phyloP scores from a whole-genome alignment of 2,329 filamentous ascomycete genomes.

The Kalaharituber pfeilii region DNA sequence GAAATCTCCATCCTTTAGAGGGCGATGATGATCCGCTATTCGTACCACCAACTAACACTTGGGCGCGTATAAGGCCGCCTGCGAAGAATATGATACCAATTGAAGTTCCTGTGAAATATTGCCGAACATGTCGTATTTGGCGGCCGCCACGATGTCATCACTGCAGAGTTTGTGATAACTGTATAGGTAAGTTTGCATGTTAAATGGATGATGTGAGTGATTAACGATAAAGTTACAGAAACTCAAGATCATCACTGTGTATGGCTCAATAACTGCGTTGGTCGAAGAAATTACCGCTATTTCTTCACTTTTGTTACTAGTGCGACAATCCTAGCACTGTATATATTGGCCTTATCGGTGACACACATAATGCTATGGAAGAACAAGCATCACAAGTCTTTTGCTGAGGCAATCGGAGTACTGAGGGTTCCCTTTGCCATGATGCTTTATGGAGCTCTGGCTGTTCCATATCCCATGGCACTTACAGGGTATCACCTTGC shows the following conservation, averaged over 20 bases:
- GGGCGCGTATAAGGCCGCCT: conserved; percentile 75
- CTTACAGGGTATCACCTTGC: conserved; percentile 82
- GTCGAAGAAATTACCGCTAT: conserved; percentile 91
- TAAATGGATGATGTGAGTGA: background rate
- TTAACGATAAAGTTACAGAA: conserved; percentile 36
- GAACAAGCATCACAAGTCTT: conserved; percentile 44
- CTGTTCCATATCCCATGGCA: conserved; percentile 62
- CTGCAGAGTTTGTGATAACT: conserved; percentile 92
- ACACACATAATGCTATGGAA: conserved; percentile 63
- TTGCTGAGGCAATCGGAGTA: conserved; percentile 48
- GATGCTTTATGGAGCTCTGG: conserved; percentile 63
- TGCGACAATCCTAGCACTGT: conserved; percentile 57
- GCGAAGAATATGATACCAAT: conserved; percentile 60
- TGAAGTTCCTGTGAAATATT: conserved; percentile 97
- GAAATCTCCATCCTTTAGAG: conserved; percentile 55
- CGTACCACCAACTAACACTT: conserved; percentile 77
- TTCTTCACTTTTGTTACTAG: conserved; percentile 84
- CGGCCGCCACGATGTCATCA: conserved; percentile 88
- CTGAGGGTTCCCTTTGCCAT: conserved; percentile 75
- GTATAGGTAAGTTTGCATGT: conserved; percentile 35
- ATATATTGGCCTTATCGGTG: conserved; percentile 60
- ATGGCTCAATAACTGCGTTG: conserved; percentile 97
- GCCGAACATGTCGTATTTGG: conserved; percentile 95
- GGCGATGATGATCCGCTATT: conserved; percentile 61
- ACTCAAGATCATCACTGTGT: conserved; percentile 97